phyloP scores from a whole-genome alignment of 1,284 basidiomycete species.

The Ceratobasidium sp. region DNA sequence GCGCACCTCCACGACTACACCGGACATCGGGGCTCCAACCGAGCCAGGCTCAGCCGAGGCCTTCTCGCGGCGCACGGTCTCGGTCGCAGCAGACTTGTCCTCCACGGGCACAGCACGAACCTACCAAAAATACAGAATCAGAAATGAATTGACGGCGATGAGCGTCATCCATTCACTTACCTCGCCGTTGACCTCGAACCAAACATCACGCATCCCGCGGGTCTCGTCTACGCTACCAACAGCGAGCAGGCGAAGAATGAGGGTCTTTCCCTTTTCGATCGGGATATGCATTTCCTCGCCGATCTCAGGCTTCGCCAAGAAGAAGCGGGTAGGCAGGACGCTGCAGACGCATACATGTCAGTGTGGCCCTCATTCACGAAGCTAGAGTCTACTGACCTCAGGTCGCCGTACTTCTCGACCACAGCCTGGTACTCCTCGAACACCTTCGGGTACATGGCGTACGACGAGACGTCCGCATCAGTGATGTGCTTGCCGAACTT shows the following conservation, averaged over 20 bases:
- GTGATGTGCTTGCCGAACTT: slow-evolving; percentile 96
- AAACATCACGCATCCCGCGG: slow-evolving; percentile 93
- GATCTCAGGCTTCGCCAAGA: slow-evolving; percentile 90
- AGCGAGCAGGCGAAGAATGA: slow-evolving; percentile 96
- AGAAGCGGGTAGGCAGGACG: slow-evolving; percentile 95
- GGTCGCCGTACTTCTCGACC: slow-evolving; percentile 94
- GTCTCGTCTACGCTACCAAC: slow-evolving; percentile 92
- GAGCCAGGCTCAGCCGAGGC: slow-evolving; percentile 93
- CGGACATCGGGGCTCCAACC: slow-evolving; percentile 95
- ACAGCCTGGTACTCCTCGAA: slow-evolving; percentile 98
- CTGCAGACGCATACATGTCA: slow-evolving; percentile 55
- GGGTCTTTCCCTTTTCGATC: slow-evolving; percentile 97
- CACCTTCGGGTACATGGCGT: slow-evolving; percentile 97
- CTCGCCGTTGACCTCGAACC: slow-evolving; percentile 99
- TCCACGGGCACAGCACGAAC: slow-evolving; percentile 93
- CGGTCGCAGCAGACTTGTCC: slow-evolving; percentile 95
- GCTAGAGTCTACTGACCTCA: slow-evolving; percentile 67
- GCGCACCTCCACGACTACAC: slow-evolving; percentile 97
- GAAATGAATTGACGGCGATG: slow-evolving; percentile 19
- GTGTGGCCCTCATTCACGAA: slow-evolving; percentile 28
- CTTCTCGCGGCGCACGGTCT: slow-evolving; percentile 93
- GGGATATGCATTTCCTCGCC: slow-evolving; percentile 97
- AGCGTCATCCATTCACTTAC: slow-evolving; percentile 56
- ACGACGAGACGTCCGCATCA: slow-evolving; percentile 92
- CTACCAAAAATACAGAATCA: slow-evolving; percentile 54